These are phyloP conservation scores for Chytriomyces hyalinus DNA, from an alignment of 192 early-diverging fungal species.

Conservation along the genomic window DNA sequence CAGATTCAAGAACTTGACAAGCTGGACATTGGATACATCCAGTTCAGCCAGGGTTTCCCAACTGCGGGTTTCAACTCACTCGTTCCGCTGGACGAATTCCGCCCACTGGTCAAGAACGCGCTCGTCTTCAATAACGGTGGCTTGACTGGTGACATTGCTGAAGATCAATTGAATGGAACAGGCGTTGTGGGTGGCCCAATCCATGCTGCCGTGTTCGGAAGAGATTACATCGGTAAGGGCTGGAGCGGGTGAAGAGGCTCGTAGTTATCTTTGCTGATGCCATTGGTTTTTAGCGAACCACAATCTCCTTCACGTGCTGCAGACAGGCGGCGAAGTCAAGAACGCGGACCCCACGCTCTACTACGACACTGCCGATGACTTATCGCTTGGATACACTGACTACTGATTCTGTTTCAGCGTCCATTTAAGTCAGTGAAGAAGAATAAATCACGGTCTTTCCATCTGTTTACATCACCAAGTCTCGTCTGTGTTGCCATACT, in stretches of 20 bases:
- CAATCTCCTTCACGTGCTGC: not conserved
- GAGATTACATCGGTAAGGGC: slow-evolving; percentile 7
- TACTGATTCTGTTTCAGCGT: not conserved
- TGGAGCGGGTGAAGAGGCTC: not conserved
- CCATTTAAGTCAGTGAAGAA: no score
- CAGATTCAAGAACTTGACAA: slow-evolving; percentile 30
- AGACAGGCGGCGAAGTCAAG: slow-evolving; percentile 2
- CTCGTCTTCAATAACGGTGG: slow-evolving; percentile 3
- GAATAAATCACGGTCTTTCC: no score
- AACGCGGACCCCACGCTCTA: not conserved
- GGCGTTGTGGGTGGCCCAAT: not conserved
- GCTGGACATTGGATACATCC: slow-evolving; percentile 29
- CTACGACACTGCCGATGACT: not conserved
- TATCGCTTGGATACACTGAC: slow-evolving; percentile 1
- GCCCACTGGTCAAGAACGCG: slow-evolving; percentile 23
- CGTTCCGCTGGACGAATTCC: not conserved
- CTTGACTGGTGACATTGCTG: slow-evolving; percentile 12
- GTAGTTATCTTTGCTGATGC: not conserved
- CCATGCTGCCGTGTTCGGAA: slow-evolving; percentile 22
- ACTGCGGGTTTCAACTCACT: not conserved
- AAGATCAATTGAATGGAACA: not conserved
- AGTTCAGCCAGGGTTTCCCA: not conserved
- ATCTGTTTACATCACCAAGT: no score
- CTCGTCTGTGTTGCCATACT: no score
- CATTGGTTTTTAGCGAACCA: not conserved